Evolutionary conservation across 1,284 basidiomycete genomes (phyloP), one percentile per base, ranked within the genome.

Genomic region (Rhizoctonia solani): DNA sequence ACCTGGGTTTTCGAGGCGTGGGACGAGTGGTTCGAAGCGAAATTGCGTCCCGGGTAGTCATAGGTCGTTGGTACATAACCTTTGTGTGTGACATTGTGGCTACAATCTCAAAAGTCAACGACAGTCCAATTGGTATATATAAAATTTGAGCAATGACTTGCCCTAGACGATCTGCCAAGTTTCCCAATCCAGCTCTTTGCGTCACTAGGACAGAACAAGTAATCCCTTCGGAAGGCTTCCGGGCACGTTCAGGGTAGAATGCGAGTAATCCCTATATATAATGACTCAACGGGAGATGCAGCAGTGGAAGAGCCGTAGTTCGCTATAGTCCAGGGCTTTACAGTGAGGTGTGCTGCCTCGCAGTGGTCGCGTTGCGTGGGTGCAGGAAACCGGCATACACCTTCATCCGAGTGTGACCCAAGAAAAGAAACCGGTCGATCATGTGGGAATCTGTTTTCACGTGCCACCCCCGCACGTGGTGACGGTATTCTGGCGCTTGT

Each of bases 281-380:
- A n/a, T n/a, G n/a, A n/a, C n/a, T n/a, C n/a, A n/a, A n/a, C n/a
- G n/a, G n/a, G n/a, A n/a, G n/a, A n/a, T n/a, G n/a, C n/a, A n/a
- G n/a, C n/a, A n/a, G n/a, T n/a, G n/a, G n/a, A n/a, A n/a, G n/a
- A n/a, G n/a, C n/a, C n/a, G n/a, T n/a, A n/a, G n/a, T n/a, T n/a
- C n/a, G n/a, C n/a, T n/a, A n/a, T n/a, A n/a, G n/a, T n/a, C n/a
- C n/a, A n/a, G n/a, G n/a, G n/a, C n/a, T n/a, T n/a, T n/a, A n/a
- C n/a, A n/a, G n/a, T n/a, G n/a, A n/a, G n/a, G n/a, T n/a, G n/a
- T n/a, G n/a, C n/a, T n/a, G 58, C 30, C 58, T 47, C 44, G 56
- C 56, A 27, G 58, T 61, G 46, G 58, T 61, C 58, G 58, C 47
- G 58, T 61, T 50, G 46, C 41, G 58, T 21, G n/a, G n/a, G n/a